Conservation (phyloP, 495 filamentous ascomycete species). For the Talaromyces wortmannii region DNA sequence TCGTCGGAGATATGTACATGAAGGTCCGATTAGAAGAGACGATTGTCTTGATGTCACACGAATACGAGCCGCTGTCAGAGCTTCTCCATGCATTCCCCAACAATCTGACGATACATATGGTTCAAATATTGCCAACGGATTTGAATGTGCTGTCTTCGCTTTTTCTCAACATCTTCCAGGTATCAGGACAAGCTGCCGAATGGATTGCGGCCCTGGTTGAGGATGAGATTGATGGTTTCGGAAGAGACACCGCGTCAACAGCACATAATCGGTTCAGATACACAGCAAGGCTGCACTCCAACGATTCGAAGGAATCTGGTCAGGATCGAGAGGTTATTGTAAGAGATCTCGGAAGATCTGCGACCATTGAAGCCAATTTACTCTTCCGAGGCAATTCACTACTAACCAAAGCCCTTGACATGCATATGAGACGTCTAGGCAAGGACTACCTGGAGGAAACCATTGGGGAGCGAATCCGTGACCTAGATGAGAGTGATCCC, state of each 20-base stretch:
- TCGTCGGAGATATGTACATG: conserved; percentile 81
- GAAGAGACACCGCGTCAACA: conserved; percentile 56
- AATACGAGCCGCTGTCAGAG: conserved; percentile 80
- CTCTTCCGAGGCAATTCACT: conserved; percentile 94
- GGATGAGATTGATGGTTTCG: conserved; percentile 91
- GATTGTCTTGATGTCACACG: conserved; percentile 76
- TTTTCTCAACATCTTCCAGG: conserved; percentile 91
- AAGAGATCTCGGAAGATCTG: conserved; percentile 49
- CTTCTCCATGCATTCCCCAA: conserved; percentile 78
- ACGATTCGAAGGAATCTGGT: conserved; percentile 61
- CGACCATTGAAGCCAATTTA: conserved; percentile 76
- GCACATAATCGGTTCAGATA: conserved; percentile 65
- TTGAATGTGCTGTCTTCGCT: conserved; percentile 76
- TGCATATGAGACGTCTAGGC: conserved; percentile 90
- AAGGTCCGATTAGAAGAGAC: conserved; percentile 78
- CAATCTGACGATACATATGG: conserved; percentile 79
- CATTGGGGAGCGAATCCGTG: conserved; percentile 72
- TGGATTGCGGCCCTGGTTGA: conserved; percentile 94
- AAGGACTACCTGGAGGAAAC: conserved; percentile 91
- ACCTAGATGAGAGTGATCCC: conserved; percentile 81
- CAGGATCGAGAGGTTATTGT: conserved; percentile 56
- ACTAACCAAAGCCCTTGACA: conserved; percentile 87
- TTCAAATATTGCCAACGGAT: conserved; percentile 67
- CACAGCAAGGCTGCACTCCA: conserved; percentile 69
- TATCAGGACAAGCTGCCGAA: conserved; percentile 77